Percentiles rank a stretch among this genome's conserved stretches.
phyloP scores from a whole-genome alignment of 331 rosid species.

The Malus hybrid region DNA sequence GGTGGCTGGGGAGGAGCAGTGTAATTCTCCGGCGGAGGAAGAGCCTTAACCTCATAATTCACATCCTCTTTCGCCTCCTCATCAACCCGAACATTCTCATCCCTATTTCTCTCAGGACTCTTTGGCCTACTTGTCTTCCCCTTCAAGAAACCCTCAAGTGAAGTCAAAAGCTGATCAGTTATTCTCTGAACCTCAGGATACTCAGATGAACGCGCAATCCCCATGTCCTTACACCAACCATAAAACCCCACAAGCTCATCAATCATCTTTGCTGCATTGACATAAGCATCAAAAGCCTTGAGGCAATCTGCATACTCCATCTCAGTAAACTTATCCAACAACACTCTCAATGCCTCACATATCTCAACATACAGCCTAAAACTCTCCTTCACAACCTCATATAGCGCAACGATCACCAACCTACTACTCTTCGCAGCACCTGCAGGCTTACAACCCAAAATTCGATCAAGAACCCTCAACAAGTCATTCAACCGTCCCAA shows the following conservation, averaged over 20 bases:
- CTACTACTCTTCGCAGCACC: conserved; percentile 64
- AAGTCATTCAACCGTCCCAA: conserved; percentile 52
- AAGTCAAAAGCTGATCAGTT: conserved; percentile 52
- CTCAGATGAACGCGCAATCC: conserved; percentile 72
- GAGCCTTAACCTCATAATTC: conserved; percentile 67
- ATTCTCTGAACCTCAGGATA: conserved; percentile 74
- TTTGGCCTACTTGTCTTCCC: conserved; percentile 36
- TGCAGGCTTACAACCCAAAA: conserved; percentile 59
- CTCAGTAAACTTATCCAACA: conserved; percentile 66
- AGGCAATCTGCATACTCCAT: conserved; percentile 67
- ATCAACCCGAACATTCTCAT: conserved; percentile 25
- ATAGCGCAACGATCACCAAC: conserved; percentile 54
- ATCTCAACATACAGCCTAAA: conserved; percentile 49
- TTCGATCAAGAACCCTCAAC: conserved; percentile 52
- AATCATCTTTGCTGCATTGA: conserved; percentile 50
- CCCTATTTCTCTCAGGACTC: conserved; percentile 43
- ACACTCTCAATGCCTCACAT: conserved; percentile 64
- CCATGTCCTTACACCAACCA: conserved; percentile 70
- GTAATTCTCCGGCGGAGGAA: conserved; percentile 74
- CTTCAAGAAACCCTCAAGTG: conserved; percentile 65
- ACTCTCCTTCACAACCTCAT: conserved; percentile 67
- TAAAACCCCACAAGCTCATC: conserved; percentile 67
- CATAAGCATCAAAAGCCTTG: conserved; percentile 62
- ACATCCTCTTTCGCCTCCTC: conserved; percentile 30
- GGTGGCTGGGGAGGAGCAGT: conserved; percentile 29